Evolutionary conservation across 345 rosid genomes (phyloP), one percentile per base, ranked within the genome.

Genomic region (Salix suchowensis): DNA sequence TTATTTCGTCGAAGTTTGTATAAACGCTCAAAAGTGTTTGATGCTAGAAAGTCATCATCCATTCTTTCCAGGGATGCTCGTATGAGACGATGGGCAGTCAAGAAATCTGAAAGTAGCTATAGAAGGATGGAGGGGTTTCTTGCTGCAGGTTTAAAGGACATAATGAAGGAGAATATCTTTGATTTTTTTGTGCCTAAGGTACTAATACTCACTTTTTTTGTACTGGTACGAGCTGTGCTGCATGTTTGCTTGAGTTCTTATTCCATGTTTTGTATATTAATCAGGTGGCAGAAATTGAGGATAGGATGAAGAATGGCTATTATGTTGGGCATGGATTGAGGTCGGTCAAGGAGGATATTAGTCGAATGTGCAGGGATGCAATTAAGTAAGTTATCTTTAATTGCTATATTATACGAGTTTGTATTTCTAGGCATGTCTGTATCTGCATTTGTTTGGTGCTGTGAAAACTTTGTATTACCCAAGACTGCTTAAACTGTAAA

Each of bases 311-410:
- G 82, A 92, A 80, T 66, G 98, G 99, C 60, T 92, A 92, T 82
- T 96, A 96, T 74, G 81, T 89, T 54, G 85, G 90, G 81, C 93
- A 87, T 83, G 98, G 99, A 78, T 86, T 96, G 85, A 85, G 82
- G 74, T 87, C 91, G 83, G 97, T 94, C 74, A 94, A 88, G 88
- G 97, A 94, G 80, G 99, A 96, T 85, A 94, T 96, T 83, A 84
- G 97, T 83, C 90, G 94, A 79, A 94, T 96, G 92, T 94, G 99
- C 88, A 88, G 96, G 86, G 99, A 96, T 86, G 99, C 99, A 67
- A 90, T 94, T 70, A 96, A 94, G 99, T 94, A 92, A 84, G 91
- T 67, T 37, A 68, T 72, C 55, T 76, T 23, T 73, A 37, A 40
- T 8, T n/a, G 28, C 26, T 74, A 23, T 11, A 26, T 54, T 54